Evolutionary conservation across 768 basidiomycete species (phyloP).

Genomic region (Lanmaoa rubissima): DNA sequence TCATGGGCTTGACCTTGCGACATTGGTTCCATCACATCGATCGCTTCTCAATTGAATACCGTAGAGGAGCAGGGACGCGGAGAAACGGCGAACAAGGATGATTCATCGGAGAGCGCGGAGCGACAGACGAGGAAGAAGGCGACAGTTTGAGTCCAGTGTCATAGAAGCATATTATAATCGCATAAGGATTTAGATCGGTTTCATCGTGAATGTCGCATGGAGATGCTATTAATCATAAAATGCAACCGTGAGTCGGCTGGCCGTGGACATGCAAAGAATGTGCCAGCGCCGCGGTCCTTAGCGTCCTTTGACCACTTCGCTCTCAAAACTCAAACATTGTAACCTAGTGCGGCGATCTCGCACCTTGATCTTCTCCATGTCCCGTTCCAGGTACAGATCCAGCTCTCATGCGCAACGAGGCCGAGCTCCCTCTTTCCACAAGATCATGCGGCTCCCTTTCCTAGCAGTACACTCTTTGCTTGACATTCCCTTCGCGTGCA

Average conservation of each 20-base stretch:
- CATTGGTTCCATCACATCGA: constrained; percentile 23
- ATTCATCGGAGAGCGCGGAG: constrained; percentile 41
- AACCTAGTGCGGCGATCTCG: constrained; percentile 30
- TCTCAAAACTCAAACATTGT: constrained; percentile 22
- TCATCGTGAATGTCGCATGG: constrained; percentile 20
- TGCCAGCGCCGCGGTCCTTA: constrained; percentile 16
- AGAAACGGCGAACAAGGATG: constrained; percentile 29
- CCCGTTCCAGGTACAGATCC: constrained; percentile 13
- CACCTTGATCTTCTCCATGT: constrained; percentile 22
- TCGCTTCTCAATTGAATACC: constrained; percentile 33
- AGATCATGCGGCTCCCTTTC: constrained; percentile 9
- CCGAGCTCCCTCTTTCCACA: constrained; percentile 5
- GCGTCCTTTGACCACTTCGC: background rate
- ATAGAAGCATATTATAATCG: constrained; percentile 32
- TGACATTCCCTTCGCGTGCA: constrained; percentile 8
- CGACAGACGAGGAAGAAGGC: constrained; percentile 49
- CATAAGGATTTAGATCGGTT: constrained; percentile 17
- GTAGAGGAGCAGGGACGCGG: constrained; percentile 19
- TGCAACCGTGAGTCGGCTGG: constrained; percentile 4
- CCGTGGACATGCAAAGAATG: constrained; percentile 16
- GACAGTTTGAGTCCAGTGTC: constrained; percentile 37
- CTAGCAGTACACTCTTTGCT: constrained; percentile 17
- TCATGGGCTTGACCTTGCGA: constrained; percentile 42
- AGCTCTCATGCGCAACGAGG: constrained; percentile 15
- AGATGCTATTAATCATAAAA: constrained; percentile 3